Percentiles rank a stretch among this genome's conserved stretches.
phyloP scores from a whole-genome alignment of 768 basidiomycete genomes.

The Leccinellum rugosiceps region DNA sequence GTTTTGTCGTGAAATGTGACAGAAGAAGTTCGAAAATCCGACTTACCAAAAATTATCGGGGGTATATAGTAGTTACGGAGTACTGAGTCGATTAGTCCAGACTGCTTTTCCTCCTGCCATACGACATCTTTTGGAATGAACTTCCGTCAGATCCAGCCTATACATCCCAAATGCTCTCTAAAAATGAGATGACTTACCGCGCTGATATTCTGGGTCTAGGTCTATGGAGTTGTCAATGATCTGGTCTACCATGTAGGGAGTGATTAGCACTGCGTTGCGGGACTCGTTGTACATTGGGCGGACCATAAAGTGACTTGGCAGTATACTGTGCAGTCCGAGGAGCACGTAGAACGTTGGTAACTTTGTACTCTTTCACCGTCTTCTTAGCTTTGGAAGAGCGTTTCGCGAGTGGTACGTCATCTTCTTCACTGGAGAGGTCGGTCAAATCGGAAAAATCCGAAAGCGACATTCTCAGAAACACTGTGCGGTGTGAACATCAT shows the following conservation, averaged over 20 bases:
- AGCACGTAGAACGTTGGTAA: constrained; percentile 33
- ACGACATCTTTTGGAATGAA: constrained; percentile 47
- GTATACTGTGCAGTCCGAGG: constrained; percentile 41
- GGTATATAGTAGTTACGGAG: constrained; percentile 65
- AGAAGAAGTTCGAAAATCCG: background rate
- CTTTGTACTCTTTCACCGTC: constrained; percentile 28
- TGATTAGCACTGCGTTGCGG: background rate
- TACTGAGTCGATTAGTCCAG: constrained; percentile 60
- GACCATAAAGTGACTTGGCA: constrained; percentile 45
- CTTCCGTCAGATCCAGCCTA: background rate
- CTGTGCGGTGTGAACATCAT: background rate
- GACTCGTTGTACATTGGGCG: background rate
- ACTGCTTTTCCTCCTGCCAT: constrained; percentile 61
- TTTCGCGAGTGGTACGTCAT: constrained; percentile 28
- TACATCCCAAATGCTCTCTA: background rate
- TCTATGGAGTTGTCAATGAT: constrained; percentile 46
- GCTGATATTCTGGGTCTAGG: constrained; percentile 64
- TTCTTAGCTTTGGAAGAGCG: constrained; percentile 23
- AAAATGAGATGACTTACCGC: constrained; percentile 39
- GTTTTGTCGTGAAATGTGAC: background rate
- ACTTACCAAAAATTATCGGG: constrained; percentile 61
- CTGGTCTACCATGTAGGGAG: constrained; percentile 36
- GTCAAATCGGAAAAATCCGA: constrained; percentile 48
- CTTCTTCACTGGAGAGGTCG: constrained; percentile 42
- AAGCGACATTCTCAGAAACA: constrained; percentile 27